Evolutionary conservation across 148 eudicot species (phyloP).

Genomic region (Gaultheria prostrata): DNA sequence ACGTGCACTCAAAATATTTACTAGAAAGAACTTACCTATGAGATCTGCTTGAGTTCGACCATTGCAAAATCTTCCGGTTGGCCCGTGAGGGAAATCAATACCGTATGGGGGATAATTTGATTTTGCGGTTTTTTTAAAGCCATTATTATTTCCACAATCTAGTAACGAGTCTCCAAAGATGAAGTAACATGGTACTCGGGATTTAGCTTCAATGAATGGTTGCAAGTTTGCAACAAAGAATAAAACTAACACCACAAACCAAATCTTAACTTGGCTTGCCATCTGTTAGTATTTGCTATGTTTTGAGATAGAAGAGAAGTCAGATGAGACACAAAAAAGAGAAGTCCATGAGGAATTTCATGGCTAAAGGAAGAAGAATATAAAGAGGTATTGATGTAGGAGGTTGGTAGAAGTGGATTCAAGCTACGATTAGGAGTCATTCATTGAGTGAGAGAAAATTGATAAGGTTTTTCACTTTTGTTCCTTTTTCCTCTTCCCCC

Average conservation of each 20-base stretch:
- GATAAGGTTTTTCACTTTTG: too few relatives aligned
- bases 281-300: background rate
- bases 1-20: too few relatives aligned
- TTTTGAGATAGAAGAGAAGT: background rate
- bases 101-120: conserved; percentile 42
- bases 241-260: background rate
- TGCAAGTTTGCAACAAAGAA: background rate
- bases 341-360: background rate
- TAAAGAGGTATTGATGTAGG: background rate
- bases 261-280: conserved; percentile 6
- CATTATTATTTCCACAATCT: conserved; percentile 46
- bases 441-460: too few relatives aligned
- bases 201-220: background rate
- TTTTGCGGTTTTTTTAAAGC: conserved; percentile 17
- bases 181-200: conserved; percentile 42
- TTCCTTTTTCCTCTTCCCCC: too few relatives aligned
- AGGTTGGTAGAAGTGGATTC: too few relatives aligned
- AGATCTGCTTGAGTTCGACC: conserved; percentile 30
- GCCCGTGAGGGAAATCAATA: conserved; percentile 38
- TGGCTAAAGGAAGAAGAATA: background rate
- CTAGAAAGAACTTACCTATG: conserved; percentile 16
- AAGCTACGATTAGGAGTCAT: too few relatives aligned
- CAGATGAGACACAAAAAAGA: background rate
- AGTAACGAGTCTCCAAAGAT: conserved; percentile 40
- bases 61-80: conserved; percentile 33